Conservation (phyloP, 768 basidiomycete genomes). For the Tylopilus sp. region DNA sequence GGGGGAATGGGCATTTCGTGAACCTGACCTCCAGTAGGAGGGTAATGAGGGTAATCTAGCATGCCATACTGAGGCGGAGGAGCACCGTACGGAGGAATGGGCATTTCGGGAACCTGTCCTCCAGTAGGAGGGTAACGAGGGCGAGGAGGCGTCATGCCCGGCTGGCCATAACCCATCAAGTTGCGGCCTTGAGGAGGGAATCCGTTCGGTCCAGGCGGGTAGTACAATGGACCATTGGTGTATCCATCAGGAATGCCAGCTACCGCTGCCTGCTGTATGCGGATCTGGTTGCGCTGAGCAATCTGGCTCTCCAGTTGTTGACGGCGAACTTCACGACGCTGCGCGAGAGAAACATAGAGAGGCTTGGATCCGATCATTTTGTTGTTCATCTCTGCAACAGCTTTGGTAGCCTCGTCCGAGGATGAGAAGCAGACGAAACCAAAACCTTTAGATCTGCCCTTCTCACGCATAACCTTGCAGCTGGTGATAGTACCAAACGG, state of each 20-base stretch:
- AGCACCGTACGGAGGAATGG: constrained; percentile 71
- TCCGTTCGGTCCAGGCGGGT: constrained; percentile 69
- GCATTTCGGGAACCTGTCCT: constrained; percentile 72
- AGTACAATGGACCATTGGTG: constrained; percentile 57
- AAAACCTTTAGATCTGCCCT: constrained; percentile 89
- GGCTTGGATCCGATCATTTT: constrained; percentile 99
- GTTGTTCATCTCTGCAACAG: constrained; percentile 99
- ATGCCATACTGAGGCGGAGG: constrained; percentile 75
- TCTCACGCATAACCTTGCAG: constrained; percentile 99
- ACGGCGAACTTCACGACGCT: constrained; percentile 95
- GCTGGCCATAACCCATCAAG: constrained; percentile 82
- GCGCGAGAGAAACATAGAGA: constrained; percentile 96
- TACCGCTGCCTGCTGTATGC: constrained; percentile 93
- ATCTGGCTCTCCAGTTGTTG: constrained; percentile 99
- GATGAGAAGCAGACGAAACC: constrained; percentile 99
- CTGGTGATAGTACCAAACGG: constrained; percentile 96
- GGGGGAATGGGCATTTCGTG: too few species aligned
- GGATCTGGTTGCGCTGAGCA: constrained; percentile 92
- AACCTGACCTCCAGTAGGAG: too few species aligned
- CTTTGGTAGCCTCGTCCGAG: constrained; percentile 98
- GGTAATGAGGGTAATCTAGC: too few species aligned
- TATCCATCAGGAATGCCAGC: constrained; percentile 68
- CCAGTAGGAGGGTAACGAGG: constrained; percentile 75
- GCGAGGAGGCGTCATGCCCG: constrained; percentile 85
- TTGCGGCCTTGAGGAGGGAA: constrained; percentile 66